Evolutionary conservation across 192 early-diverging fungal genomes (phyloP).

Genomic region (Borealophlyctis nickersoniae): DNA sequence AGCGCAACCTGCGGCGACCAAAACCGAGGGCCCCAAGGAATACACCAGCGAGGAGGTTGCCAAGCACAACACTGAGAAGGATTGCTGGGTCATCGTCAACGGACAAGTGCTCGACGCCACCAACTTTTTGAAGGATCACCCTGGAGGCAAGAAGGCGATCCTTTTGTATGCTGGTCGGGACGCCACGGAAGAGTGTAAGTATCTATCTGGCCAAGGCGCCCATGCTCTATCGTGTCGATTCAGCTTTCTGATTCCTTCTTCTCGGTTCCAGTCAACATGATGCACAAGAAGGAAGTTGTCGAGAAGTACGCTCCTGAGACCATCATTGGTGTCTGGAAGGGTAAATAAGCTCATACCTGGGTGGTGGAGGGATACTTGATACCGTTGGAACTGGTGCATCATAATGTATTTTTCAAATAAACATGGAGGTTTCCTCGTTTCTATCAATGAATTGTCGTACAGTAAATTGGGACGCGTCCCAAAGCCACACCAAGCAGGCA

Average conservation of each 20-base stretch:
- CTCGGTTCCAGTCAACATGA: conserved; percentile 55
- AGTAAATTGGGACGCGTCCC: too few species aligned
- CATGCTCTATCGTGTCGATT: background rate
- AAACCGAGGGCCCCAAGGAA: conserved; percentile 31
- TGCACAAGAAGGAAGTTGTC: conserved; percentile 79
- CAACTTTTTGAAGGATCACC: conserved; percentile 75
- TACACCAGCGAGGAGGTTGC: conserved; percentile 75
- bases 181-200: conserved; percentile 74
- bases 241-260: background rate
- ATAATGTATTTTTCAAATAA: too few species aligned
- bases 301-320: conserved; percentile 58
- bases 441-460: too few species aligned
- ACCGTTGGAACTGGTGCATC: too few species aligned
- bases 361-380: too few species aligned
- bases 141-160: conserved; percentile 83
- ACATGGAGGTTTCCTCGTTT: too few species aligned
- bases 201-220: conserved; percentile 6
- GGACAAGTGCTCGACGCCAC: conserved; percentile 77
- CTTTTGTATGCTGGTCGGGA: conserved; percentile 81
- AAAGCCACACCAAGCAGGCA: too few species aligned
- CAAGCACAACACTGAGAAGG: conserved; percentile 77
- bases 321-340: conserved; percentile 48
- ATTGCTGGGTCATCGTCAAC: conserved; percentile 87
- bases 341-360: conserved; percentile 26
- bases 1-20: conserved; percentile 31